Percentiles rank a stretch among this genome's conserved stretches.
Evolutionary conservation across 805 yeast genomes (phyloP).

Genomic region (Sporopachydermia quercuum): DNA sequence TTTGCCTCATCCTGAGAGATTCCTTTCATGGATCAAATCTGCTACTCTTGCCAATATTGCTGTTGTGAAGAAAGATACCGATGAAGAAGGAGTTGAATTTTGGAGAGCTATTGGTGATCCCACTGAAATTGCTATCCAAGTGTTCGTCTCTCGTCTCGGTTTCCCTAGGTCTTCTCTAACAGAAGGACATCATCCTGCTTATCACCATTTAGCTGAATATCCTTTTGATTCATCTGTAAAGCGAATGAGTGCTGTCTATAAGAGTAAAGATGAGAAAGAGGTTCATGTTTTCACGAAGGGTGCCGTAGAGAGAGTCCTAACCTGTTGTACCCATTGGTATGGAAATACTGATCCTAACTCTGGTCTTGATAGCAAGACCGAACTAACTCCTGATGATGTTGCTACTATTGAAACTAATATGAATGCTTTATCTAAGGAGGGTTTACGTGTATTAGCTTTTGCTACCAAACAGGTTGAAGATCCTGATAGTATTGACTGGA

Average conservation of each 20-base stretch:
- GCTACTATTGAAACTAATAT: constrained; percentile 35
- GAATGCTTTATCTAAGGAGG: constrained; percentile 45
- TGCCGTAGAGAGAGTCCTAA: constrained; percentile 58
- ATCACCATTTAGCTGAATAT: constrained; percentile 41
- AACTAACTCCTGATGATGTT: constrained; percentile 26
- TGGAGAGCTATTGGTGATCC: constrained; percentile 87
- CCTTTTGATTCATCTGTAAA: constrained; percentile 67
- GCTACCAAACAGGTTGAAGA: constrained; percentile 27
- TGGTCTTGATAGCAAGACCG: constrained; percentile 10
- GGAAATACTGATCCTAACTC: constrained; percentile 14
- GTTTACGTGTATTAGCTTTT: constrained; percentile 61
- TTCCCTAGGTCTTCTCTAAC: constrained; percentile 30
- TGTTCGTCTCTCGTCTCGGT: constrained; percentile 47
- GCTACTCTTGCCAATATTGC: constrained; percentile 79
- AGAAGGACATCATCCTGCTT: constrained; percentile 20
- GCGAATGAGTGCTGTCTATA: constrained; percentile 53
- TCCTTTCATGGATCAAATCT: constrained; percentile 39
- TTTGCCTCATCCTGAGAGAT: constrained; percentile 12
- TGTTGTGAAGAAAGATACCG: constrained; percentile 32
- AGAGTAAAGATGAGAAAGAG: constrained; percentile 17
- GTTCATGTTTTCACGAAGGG: constrained; percentile 44
- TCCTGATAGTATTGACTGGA: constrained; percentile 17
- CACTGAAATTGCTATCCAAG: constrained; percentile 80
- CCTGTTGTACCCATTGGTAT: constrained; percentile 40
- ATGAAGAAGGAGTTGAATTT: constrained; percentile 24